Percentiles rank a stretch among this genome's conserved stretches.
Conservation (phyloP, 345 rosid species). For the Acer yangbiense region DNA sequence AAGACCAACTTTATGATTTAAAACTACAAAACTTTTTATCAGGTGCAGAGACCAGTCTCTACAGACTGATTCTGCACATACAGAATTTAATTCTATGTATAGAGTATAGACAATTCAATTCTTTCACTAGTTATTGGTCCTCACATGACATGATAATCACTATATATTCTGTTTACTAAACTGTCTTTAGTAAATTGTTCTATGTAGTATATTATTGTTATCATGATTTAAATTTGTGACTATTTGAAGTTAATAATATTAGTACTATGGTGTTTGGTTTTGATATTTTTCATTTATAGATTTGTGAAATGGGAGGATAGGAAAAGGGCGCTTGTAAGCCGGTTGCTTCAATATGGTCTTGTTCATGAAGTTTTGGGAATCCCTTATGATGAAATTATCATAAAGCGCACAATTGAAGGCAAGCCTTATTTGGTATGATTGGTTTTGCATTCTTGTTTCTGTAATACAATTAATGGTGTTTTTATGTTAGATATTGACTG, state of each 20-base stretch:
- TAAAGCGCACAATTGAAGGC: constrained; percentile 59
- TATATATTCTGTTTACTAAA: not conserved
- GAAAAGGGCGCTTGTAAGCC: constrained; percentile 63
- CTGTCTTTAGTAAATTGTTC: not conserved
- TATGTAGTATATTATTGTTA: not conserved
- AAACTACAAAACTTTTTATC: not conserved
- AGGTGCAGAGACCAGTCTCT: too few relatives aligned
- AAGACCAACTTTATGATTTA: not conserved
- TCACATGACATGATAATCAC: too few relatives aligned
- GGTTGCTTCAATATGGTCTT: constrained; percentile 61
- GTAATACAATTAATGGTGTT: not conserved
- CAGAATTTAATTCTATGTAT: too few relatives aligned
- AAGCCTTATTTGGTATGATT: constrained; percentile 65
- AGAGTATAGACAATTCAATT: too few relatives aligned
- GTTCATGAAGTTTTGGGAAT: constrained; percentile 45
- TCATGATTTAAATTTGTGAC: not conserved
- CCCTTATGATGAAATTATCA: constrained; percentile 42
- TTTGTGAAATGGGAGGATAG: constrained; percentile 57
- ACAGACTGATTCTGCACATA: too few relatives aligned
- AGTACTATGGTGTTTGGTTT: not conserved
- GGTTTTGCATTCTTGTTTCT: not conserved
- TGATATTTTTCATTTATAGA: constrained; percentile 26
- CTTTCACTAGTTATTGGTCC: too few relatives aligned
- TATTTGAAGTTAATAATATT: not conserved
- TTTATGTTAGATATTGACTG: not conserved